Conservation (phyloP, 139 green algal species). For the Volvox reticuliferus region DNA sequence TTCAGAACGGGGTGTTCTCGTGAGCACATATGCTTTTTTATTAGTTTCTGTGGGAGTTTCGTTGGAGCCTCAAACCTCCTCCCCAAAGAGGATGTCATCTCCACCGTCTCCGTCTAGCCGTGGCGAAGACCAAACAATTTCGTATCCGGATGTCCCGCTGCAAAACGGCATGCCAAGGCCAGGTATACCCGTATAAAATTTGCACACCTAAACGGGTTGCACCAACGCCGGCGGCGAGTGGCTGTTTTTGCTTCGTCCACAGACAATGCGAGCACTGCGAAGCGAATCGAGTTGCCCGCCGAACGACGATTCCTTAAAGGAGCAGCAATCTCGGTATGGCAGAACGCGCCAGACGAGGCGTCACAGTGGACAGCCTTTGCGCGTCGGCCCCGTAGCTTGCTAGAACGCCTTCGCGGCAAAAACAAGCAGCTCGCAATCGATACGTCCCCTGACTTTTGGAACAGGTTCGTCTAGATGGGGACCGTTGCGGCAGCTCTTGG, state of each 20-base stretch:
- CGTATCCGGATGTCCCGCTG: too few species aligned
- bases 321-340: slow-evolving; percentile 55
- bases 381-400: not conserved
- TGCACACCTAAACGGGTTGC: too few species aligned
- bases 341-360: slow-evolving; percentile 62
- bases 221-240: too few species aligned
- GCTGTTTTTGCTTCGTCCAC: not conserved
- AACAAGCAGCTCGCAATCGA: slow-evolving; percentile 1
- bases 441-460: slow-evolving; percentile 37
- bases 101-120: not conserved
- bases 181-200: too few species aligned
- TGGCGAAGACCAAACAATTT: not conserved
- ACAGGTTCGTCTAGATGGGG: slow-evolving; percentile 11
- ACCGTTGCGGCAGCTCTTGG: too few species aligned
- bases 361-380: slow-evolving; percentile 66
- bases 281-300: not conserved
- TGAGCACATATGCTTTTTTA: too few species aligned
- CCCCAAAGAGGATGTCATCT: not conserved
- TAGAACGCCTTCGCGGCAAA: slow-evolving; percentile 20
- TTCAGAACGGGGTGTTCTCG: too few species aligned
- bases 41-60: too few species aligned
- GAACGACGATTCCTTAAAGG: slow-evolving; percentile 47
- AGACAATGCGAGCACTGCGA: not conserved
- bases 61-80: not conserved
- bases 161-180: too few species aligned